Percentiles rank a stretch among this genome's conserved stretches.
Evolutionary conservation across 768 basidiomycete species (phyloP).

Genomic region (Boletus subcaerulescens): DNA sequence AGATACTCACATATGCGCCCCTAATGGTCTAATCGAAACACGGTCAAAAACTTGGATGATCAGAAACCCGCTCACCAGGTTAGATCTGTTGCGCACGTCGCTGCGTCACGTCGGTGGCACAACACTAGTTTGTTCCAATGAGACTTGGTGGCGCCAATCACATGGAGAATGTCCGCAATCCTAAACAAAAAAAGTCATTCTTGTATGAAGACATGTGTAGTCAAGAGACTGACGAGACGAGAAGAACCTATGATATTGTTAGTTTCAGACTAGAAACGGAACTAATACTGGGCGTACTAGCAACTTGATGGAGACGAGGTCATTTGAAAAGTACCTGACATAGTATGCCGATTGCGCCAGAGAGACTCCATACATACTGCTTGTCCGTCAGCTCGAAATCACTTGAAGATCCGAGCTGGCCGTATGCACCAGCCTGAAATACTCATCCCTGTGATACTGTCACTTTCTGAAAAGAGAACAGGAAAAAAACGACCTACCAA

Average conservation of each 20-base stretch:
- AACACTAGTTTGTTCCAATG: slow-evolving; percentile 3
- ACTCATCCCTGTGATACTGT: neutral
- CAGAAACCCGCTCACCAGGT: slow-evolving; percentile 8
- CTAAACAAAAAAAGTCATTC: slow-evolving; percentile 2
- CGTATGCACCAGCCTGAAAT: slow-evolving; percentile 5
- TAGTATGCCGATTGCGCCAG: slow-evolving; percentile 6
- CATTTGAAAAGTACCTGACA: slow-evolving; percentile 2
- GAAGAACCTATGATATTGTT: slow-evolving; percentile 2
- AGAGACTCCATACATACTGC: slow-evolving; percentile 11
- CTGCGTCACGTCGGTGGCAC: neutral
- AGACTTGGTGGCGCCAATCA: slow-evolving; percentile 1
- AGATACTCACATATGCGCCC: slow-evolving; percentile 9
- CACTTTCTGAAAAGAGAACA: neutral
- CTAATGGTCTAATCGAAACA: neutral
- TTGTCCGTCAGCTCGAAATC: neutral
- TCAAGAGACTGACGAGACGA: slow-evolving; percentile 7
- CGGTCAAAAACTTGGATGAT: neutral
- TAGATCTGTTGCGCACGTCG: neutral
- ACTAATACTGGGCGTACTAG: neutral
- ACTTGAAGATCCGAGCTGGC: neutral
- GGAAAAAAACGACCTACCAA: slow-evolving; percentile 2
- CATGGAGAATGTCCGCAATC: slow-evolving; percentile 1
- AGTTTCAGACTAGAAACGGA: neutral
- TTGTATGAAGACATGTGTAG: neutral
- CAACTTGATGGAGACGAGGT: slow-evolving; percentile 2